These are phyloP conservation scores for Trichoderma sp. DNA, from an alignment of 2,329 filamentous ascomycete genomes.

Conservation along the genomic window DNA sequence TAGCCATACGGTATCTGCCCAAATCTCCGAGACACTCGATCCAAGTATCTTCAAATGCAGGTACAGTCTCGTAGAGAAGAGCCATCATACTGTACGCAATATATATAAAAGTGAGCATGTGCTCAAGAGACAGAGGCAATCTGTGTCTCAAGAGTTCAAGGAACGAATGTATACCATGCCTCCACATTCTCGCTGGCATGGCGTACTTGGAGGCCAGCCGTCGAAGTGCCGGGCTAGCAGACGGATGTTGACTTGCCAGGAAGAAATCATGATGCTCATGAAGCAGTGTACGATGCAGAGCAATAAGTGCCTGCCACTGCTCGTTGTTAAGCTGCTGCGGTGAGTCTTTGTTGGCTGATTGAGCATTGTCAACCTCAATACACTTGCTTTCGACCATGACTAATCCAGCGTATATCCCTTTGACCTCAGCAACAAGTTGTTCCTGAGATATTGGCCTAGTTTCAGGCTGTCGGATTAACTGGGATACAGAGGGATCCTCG, in stretches of 20 bases:
- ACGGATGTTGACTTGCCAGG: constrained; percentile 81
- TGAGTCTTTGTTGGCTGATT: constrained; percentile 46
- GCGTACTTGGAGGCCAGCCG: constrained; percentile 75
- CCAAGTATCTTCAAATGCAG: constrained; percentile 83
- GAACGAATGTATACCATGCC: constrained; percentile 84
- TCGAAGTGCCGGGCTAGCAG: constrained; percentile 65
- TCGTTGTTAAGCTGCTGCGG: constrained; percentile 54
- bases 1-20: constrained; percentile 81
- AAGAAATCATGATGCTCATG: constrained; percentile 88
- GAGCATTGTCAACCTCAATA: constrained; percentile 73
- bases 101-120: constrained; percentile 91
- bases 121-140: constrained; percentile 74
- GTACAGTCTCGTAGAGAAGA: constrained; percentile 79
- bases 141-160: constrained; percentile 73
- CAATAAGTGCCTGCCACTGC: constrained; percentile 83
- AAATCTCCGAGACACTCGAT: constrained; percentile 90
- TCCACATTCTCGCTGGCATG: constrained; percentile 94
- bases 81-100: constrained; percentile 88
- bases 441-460: constrained; percentile 71
- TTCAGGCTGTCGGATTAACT: constrained; percentile 47
- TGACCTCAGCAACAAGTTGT: constrained; percentile 77
- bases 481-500: constrained; percentile 3
- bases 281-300: constrained; percentile 74
- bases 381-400: constrained; percentile 87
- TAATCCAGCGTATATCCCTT: constrained; percentile 77